phyloP scores from a whole-genome alignment of 2,329 filamentous ascomycete genomes.

The Biscogniauxia sp. region DNA sequence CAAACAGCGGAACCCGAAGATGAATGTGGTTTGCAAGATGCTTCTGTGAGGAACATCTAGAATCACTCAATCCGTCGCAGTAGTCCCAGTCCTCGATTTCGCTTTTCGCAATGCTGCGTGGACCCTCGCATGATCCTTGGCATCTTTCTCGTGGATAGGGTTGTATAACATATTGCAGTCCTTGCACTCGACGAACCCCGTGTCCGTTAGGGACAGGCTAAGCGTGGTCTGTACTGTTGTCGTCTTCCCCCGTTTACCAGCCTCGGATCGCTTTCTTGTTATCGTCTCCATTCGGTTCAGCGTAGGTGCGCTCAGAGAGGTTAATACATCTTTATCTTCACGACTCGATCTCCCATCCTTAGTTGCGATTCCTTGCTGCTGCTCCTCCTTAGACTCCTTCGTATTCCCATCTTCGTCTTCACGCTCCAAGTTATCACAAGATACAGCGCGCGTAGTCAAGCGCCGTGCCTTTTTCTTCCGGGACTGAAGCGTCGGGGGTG shows the following conservation, averaged over 20 bases:
- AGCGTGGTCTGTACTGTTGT: conserved; percentile 41
- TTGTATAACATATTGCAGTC: conserved; percentile 46
- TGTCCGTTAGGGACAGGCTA: conserved; percentile 36
- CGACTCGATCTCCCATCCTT: background rate
- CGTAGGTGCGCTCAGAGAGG: conserved; percentile 9
- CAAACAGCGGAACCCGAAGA: background rate
- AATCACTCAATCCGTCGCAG: conserved; percentile 1
- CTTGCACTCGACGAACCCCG: conserved; percentile 40
- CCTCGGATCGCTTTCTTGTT: conserved; percentile 8
- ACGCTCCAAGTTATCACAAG: conserved; percentile 8
- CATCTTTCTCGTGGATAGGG: conserved; percentile 42
- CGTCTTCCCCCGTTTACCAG: conserved; percentile 7
- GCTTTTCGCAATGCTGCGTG: conserved; percentile 32
- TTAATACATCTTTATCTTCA: conserved; percentile 1
- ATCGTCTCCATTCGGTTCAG: conserved; percentile 10
- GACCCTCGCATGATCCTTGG: conserved; percentile 38
- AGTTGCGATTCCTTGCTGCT: background rate
- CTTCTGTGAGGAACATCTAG: too few species aligned
- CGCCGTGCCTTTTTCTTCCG: conserved; percentile 31
- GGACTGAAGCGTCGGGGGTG: conserved; percentile 18
- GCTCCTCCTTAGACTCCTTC: background rate
- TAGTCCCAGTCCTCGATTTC: conserved; percentile 11
- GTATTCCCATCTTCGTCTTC: conserved; percentile 11
- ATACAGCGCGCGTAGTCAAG: conserved; percentile 31
- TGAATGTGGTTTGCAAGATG: background rate